Evolutionary conservation across 2,329 filamentous ascomycete genomes (phyloP), one percentile per base, ranked within the genome.

Genomic region (Aspergillus ibericus): DNA sequence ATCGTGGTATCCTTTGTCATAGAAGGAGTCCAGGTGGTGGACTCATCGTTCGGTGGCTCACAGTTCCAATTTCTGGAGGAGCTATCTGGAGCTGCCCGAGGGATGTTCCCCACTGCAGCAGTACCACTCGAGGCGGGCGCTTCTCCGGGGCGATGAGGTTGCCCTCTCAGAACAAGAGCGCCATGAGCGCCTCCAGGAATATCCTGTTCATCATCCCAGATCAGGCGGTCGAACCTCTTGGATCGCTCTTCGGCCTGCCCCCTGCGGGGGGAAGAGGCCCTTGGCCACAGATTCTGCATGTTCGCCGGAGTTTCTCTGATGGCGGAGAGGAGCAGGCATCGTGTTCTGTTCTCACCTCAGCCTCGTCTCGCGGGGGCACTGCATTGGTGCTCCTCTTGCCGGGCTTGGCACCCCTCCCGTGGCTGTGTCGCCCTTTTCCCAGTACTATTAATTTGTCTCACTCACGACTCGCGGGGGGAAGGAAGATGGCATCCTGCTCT

Each of bases 191-290:
- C 20, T 6, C 0, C 16, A 5, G 12, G 36, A 40, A 13, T 8
- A 5, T 16, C 36, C 20, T 18, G 36, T 6, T 40, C 36, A 40
- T 40, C 36, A 40, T 40, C n/a, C 36, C 36, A 40, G 1, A 12
- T 10, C 18, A 6, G 12, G 1, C n/a, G 36, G 36, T 40, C 4
- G 8, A 40, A 40, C 8, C 4, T 20, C n/a, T 12, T 18, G 5
- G 16, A 10, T 6, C 36, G 36, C 16, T 40, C 36, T 12, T 2
- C 7, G 0, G 36, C n/a, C 16, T 16, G 36, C 1, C 15, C 18
- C 2, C 36, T 2, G 16, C 9, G 0, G 1, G 3, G 4, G 1
- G 4, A 40, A 16, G 36, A 12, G 0, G n/a, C 3, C n/a, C 16
- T 40, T 40, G 15, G 2, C 36, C n/a, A 1, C 5, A 40, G 12